These are phyloP conservation scores for Solanum gracilifrons DNA, from an alignment of 257 asterid species.

Conservation along the genomic window DNA sequence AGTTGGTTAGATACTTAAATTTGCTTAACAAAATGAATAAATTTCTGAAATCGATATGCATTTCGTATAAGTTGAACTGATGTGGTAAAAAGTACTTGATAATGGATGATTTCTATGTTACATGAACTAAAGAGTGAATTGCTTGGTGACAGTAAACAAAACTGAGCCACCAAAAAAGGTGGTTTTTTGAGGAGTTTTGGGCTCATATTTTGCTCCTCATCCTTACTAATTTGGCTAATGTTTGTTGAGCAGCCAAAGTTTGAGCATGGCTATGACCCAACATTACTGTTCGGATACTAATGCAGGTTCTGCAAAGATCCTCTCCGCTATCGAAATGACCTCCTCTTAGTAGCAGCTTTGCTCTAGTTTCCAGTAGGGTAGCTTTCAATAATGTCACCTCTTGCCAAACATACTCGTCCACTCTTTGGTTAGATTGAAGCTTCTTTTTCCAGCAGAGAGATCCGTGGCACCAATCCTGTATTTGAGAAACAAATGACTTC, in stretches of 20 bases:
- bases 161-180: slow-evolving; percentile 9
- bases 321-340: slow-evolving; percentile 72
- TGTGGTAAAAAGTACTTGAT: neutral
- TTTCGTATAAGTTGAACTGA: neutral
- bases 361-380: slow-evolving; percentile 54
- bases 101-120: neutral
- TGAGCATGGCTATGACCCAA: slow-evolving; percentile 71
- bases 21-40: neutral
- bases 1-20: neutral
- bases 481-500: slow-evolving; percentile 65
- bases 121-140: neutral
- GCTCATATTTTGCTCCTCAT: slow-evolving; percentile 74
- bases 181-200: neutral
- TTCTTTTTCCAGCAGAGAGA: slow-evolving; percentile 79
- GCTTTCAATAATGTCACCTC: slow-evolving; percentile 73
- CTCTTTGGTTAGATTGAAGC: slow-evolving; percentile 44
- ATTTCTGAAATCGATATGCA: neutral
- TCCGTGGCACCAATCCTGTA: slow-evolving; percentile 75
- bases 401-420: slow-evolving; percentile 82
- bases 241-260: slow-evolving; percentile 81
- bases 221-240: slow-evolving; percentile 70
- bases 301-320: slow-evolving; percentile 68
- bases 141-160: slow-evolving; percentile 8
- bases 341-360: slow-evolving; percentile 64
- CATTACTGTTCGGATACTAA: slow-evolving; percentile 83